Evolutionary conservation across 495 filamentous ascomycete genomes (phyloP).

Genomic region (Podospora comata): DNA sequence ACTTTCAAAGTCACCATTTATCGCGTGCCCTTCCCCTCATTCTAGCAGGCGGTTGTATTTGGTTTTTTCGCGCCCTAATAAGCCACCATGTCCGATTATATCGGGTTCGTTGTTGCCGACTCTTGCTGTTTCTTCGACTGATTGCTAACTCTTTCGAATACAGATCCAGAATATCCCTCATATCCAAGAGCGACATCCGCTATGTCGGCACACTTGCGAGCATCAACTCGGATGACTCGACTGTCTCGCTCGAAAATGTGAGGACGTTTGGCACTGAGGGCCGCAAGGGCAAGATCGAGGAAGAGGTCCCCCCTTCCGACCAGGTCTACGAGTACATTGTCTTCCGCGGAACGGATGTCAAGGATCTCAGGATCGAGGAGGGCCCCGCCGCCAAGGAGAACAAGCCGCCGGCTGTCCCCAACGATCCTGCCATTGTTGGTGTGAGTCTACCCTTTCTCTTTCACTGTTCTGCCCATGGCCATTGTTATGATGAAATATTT

Average conservation of each 20-base stretch:
- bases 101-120: slow-evolving; percentile 39
- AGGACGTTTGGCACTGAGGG: slow-evolving; percentile 91
- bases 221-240: slow-evolving; percentile 95
- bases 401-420: slow-evolving; percentile 72
- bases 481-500: slow-evolving; percentile 71
- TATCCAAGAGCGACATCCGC: slow-evolving; percentile 96
- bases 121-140: slow-evolving; percentile 5
- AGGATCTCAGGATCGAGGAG: slow-evolving; percentile 90
- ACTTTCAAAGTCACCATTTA: not conserved
- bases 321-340: slow-evolving; percentile 98
- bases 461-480: slow-evolving; percentile 5
- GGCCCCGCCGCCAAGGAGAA: slow-evolving; percentile 64
- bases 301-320: slow-evolving; percentile 76
- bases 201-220: slow-evolving; percentile 96
- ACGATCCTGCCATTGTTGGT: slow-evolving; percentile 95
- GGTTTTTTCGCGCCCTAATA: slow-evolving; percentile 4
- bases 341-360: slow-evolving; percentile 97
- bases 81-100: slow-evolving; percentile 49
- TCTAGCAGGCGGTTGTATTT: slow-evolving; percentile 15
- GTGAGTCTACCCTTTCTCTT: slow-evolving; percentile 59
- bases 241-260: slow-evolving; percentile 94
- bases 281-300: slow-evolving; percentile 67
- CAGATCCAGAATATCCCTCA: slow-evolving; percentile 78
- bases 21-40: slow-evolving; percentile 1
- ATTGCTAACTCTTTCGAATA: slow-evolving; percentile 26